Conservation (phyloP, 192 early-diverging fungal genomes). For the Coemansia sp. region DNA sequence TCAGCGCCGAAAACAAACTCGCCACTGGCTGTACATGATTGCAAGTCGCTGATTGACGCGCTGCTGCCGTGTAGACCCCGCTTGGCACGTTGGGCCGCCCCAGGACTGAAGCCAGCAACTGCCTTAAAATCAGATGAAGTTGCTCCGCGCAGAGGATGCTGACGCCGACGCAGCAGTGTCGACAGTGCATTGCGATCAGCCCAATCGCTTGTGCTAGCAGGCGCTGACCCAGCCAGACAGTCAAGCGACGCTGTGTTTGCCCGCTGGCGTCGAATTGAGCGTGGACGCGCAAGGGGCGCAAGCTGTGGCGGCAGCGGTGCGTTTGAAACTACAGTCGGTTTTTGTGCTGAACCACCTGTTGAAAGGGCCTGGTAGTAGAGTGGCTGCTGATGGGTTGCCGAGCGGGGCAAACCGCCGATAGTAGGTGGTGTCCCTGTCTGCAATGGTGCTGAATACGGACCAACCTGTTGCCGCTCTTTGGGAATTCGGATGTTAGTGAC, state of each 20-base stretch:
- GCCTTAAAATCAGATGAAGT: slow-evolving; percentile 42
- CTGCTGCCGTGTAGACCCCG: slow-evolving; percentile 29
- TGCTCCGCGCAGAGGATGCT: slow-evolving; percentile 43
- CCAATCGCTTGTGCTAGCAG: not conserved
- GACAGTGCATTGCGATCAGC: slow-evolving; percentile 18
- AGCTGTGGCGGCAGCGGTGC: slow-evolving; percentile 9
- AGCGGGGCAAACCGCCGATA: not conserved
- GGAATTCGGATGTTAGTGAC: slow-evolving; percentile 36
- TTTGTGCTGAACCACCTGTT: not conserved
- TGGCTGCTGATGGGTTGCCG: slow-evolving; percentile 12
- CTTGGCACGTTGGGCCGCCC: slow-evolving; percentile 46
- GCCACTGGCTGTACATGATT: slow-evolving; percentile 40
- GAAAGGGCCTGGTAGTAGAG: slow-evolving; percentile 36
- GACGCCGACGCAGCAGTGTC: slow-evolving; percentile 37
- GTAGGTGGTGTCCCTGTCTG: not conserved
- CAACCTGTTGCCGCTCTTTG: slow-evolving; percentile 4
- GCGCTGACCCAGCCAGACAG: slow-evolving; percentile 19
- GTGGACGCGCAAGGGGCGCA: slow-evolving; percentile 19
- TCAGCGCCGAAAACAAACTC: slow-evolving; percentile 18
- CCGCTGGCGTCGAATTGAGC: slow-evolving; percentile 39
- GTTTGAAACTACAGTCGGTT: not conserved
- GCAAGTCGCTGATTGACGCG: slow-evolving; percentile 39
- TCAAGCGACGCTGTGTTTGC: slow-evolving; percentile 48
- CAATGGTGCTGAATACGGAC: slow-evolving; percentile 39
- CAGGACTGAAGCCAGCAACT: slow-evolving; percentile 48